Conservation (phyloP, 129 eudicot species). For the Flaveria bidentis region DNA sequence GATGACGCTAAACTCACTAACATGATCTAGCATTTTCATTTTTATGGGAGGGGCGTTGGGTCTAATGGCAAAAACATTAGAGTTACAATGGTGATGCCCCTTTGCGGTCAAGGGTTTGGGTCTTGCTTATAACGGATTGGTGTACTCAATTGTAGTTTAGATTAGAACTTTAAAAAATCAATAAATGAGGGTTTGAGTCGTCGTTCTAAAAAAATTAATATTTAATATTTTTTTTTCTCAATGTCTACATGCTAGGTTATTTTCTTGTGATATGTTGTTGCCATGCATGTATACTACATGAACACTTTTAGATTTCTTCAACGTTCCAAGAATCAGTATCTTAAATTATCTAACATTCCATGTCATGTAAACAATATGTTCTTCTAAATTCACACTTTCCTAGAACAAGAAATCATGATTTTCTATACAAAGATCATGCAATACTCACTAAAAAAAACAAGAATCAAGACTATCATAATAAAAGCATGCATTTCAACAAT, state of each 20-base stretch:
- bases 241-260: neutral
- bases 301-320: neutral
- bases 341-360: neutral
- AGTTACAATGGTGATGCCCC: too few relatives aligned
- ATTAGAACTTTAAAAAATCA: too few relatives aligned
- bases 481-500: conserved; percentile 5
- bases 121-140: too few relatives aligned
- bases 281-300: neutral
- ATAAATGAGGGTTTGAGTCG: too few relatives aligned
- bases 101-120: too few relatives aligned
- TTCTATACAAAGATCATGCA: conserved; percentile 7
- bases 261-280: neutral
- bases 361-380: conserved; percentile 4
- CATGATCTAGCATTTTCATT: too few relatives aligned
- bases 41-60: too few relatives aligned
- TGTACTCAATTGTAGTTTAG: too few relatives aligned
- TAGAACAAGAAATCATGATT: neutral
- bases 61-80: too few relatives aligned
- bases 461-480: neutral
- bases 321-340: neutral
- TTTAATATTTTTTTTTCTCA: too few relatives aligned
- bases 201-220: too few relatives aligned
- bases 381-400: neutral
- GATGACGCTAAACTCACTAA: too few relatives aligned
- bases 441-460: neutral